These are phyloP conservation scores for Fagus sylvatica DNA, from an alignment of 306 rosid species.

Conservation along the genomic window DNA sequence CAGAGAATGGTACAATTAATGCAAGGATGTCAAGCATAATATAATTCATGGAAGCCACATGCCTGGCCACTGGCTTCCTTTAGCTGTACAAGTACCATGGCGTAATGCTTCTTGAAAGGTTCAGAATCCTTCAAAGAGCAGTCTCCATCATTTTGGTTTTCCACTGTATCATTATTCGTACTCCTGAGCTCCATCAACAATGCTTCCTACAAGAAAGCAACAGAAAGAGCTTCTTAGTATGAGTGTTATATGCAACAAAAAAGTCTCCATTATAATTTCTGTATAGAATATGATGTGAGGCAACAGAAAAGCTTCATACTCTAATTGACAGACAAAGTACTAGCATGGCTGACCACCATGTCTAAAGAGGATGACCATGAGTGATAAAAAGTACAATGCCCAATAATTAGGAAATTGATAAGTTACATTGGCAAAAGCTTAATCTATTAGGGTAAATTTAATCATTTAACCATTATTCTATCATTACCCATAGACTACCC, in stretches of 20 bases:
- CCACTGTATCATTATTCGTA: conserved; percentile 51
- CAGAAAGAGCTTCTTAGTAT: background rate
- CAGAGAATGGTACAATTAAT: conserved; percentile 10
- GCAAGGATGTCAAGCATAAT: conserved; percentile 9
- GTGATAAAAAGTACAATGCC: background rate
- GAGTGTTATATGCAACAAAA: background rate
- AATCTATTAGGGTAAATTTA: no score
- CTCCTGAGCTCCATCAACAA: conserved; percentile 58
- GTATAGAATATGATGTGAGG: no score
- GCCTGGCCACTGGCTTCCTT: conserved; percentile 98
- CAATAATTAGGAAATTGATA: background rate
- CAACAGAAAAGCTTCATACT: no score
- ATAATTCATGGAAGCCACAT: conserved; percentile 82
- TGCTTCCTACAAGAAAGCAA: conserved; percentile 50
- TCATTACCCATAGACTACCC: no score
- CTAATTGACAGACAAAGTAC: background rate
- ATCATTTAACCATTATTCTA: no score
- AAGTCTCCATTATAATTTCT: background rate
- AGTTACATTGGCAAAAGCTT: no score
- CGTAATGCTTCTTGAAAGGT: conserved; percentile 72
- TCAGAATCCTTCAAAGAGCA: conserved; percentile 55
- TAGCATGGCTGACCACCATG: background rate
- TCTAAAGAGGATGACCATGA: conserved; percentile 7
- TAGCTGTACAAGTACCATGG: conserved; percentile 91
- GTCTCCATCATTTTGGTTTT: conserved; percentile 59